Evolutionary conservation across 768 basidiomycete species (phyloP), one percentile per base, ranked within the genome.

Genomic region (Chiua virens): DNA sequence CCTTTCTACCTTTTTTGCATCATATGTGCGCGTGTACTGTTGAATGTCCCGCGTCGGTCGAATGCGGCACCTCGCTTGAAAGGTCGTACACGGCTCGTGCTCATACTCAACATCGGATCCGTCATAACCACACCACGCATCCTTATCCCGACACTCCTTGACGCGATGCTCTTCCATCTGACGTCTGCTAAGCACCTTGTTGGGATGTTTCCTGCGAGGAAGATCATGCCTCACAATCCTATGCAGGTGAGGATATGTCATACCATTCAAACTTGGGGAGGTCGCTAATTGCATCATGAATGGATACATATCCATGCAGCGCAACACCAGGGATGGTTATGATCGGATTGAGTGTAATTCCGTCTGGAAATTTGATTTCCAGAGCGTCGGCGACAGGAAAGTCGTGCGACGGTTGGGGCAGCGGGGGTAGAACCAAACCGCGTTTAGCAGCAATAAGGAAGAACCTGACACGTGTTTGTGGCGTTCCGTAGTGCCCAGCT

Each of bases 201-300:
- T 44, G 4, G 67, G 69, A 18, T 71, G 44, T 53, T 57, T 58
- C 67, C 67, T 69, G 45, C 9, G 5, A 34, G 15, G 15, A 23
- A 35, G 23, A 41, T 30, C 18, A 2, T 4, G 5, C 5, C 27
- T 52, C 30, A 49, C 38, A 28, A 9, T 11, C 10, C 17, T 13
- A 9, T 6, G 40, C 3, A 18, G 4, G 17, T 7, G 18, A 35
- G 28, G 27, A 42, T 14, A n/a, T 8, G 46, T 3, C 73, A 9
- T 61, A 89, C 90, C 88, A 92, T 50, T 92, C 85, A 63, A 86
- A 92, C 4, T 66, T 75, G 3, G 80, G 82, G 9, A 92, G 71
- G 62, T 92, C 90, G 3, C 76, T 71, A 43, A 92, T 89, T 2
- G 89, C 87, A 61, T 90, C 88, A 20, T 79, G 77, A 37, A 90